Evolutionary conservation across 108 stramenopile species (phyloP), one percentile per base, ranked within the genome.

Genomic region (Pseudonitzschia multistriata): DNA sequence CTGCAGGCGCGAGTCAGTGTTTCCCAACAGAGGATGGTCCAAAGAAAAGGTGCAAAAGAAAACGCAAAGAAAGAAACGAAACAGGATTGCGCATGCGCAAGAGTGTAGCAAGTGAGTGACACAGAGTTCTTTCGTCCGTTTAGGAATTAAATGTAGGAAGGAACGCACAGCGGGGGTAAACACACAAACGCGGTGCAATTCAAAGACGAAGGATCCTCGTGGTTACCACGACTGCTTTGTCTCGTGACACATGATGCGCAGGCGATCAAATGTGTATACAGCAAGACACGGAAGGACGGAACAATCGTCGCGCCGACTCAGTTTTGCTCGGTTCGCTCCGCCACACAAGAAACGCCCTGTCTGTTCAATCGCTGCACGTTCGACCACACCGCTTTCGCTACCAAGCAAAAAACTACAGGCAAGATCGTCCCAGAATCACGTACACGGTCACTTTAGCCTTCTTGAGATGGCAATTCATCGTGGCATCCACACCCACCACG

Each of bases 381-480:
- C n/a, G n/a, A n/a, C n/a, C n/a, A n/a, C n/a, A n/a, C n/a, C n/a
- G n/a, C n/a, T n/a, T n/a, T n/a, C n/a, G n/a, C n/a, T n/a, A n/a
- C n/a, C n/a, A n/a, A n/a, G n/a, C n/a, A n/a, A n/a, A n/a, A n/a
- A n/a, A n/a, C n/a, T n/a, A n/a, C n/a, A n/a, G n/a, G n/a, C n/a
- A n/a, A n/a, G n/a, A n/a, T n/a, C n/a, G n/a, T n/a, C n/a, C n/a
- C n/a, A n/a, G n/a, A n/a, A n/a, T n/a, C 21, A 83, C 86, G 71
- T 88, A 91, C 76, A 94, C 85, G n/a, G 93, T 96, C 29, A 97
- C 86, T 78, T 97, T 97, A 59, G 92, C 99, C 72, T 97, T 96
- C 67, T 93, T 92, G 40, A 99, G 76, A 83, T 98, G 96, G 42
- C 95, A 97, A 86, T 99, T 99, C 99, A 99, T 99, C 34, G 92